Percentiles rank a stretch among this genome's conserved stretches.
These are phyloP conservation scores for Harringtonia lauricola DNA, from an alignment of 2,329 filamentous ascomycete species.

Conservation along the genomic window DNA sequence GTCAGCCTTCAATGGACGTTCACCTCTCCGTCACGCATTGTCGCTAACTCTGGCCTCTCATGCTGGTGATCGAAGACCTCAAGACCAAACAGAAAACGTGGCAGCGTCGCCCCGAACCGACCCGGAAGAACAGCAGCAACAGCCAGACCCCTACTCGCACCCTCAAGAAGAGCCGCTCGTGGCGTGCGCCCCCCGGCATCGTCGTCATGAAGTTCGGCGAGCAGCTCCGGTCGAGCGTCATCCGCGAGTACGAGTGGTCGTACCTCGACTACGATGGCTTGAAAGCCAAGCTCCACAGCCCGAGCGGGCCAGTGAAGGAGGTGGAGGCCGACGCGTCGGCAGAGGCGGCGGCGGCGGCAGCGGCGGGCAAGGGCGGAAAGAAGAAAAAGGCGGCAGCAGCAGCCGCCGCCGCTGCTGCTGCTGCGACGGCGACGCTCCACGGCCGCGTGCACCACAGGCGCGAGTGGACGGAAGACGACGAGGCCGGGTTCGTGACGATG, in stretches of 20 bases:
- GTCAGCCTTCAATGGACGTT: too few relatives aligned
- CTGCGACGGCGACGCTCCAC: too few relatives aligned
- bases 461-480: constrained; percentile 84
- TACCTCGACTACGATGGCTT: constrained; percentile 97
- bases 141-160: constrained; percentile 11
- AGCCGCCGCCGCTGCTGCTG: constrained; percentile 20
- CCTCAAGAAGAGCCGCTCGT: too few relatives aligned
- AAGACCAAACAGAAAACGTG: constrained; percentile 29
- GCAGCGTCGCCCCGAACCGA: constrained; percentile 17
- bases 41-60: constrained; percentile 11
- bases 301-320: constrained; percentile 36
- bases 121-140: background rate
- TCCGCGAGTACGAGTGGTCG: constrained; percentile 95
- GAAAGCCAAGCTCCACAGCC: constrained; percentile 73
- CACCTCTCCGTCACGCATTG: background rate
- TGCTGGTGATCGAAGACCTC: constrained; percentile 44
- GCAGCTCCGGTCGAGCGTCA: constrained; percentile 88
- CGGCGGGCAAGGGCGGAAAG: constrained; percentile 11
- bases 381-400: constrained; percentile 15
- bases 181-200: constrained; percentile 34
- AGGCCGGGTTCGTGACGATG: constrained; percentile 74
- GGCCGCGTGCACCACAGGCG: constrained; percentile 23
- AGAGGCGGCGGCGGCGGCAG: constrained; percentile 26
- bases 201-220: constrained; percentile 81
- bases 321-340: constrained; percentile 27